phyloP scores from a whole-genome alignment of 164 flowering plant genomes.

The Berberis vulgaris region DNA sequence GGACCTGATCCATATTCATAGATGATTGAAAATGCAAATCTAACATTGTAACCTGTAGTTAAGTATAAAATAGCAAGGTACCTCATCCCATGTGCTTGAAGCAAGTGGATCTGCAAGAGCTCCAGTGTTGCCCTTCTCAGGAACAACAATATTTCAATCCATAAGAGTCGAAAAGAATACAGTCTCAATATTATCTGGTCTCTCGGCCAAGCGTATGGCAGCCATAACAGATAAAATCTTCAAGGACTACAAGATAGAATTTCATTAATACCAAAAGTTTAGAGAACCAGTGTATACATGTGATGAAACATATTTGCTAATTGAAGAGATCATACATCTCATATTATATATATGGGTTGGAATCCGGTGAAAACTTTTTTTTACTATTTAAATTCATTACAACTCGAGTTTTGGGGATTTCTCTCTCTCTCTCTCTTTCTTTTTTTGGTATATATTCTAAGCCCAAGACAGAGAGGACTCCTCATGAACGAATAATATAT shows the following conservation, averaged over 20 bases:
- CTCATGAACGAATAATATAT: too few relatives aligned
- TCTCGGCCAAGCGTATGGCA: slow-evolving; percentile 56
- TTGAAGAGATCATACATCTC: too few relatives aligned
- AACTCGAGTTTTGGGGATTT: too few relatives aligned
- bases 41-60: not conserved
- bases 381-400: too few relatives aligned
- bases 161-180: slow-evolving; percentile 33
- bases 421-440: too few relatives aligned
- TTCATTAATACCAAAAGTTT: not conserved
- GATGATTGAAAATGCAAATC: not conserved
- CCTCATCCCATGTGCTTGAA: slow-evolving; percentile 83
- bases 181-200: slow-evolving; percentile 42
- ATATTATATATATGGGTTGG: too few relatives aligned
- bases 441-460: too few relatives aligned
- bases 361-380: too few relatives aligned
- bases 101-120: slow-evolving; percentile 52
- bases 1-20: slow-evolving; percentile 26
- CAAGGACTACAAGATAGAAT: slow-evolving; percentile 33
- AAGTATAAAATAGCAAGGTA: slow-evolving; percentile 7
- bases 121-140: slow-evolving; percentile 17
- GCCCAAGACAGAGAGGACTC: too few relatives aligned
- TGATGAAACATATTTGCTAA: too few relatives aligned
- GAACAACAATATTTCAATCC: slow-evolving; percentile 21
- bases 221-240: slow-evolving; percentile 55
- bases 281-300: too few relatives aligned